Percentiles rank a stretch among this genome's conserved stretches.
Evolutionary conservation across 768 basidiomycete species (phyloP).

Genomic region (Kwoniella heveanensis): DNA sequence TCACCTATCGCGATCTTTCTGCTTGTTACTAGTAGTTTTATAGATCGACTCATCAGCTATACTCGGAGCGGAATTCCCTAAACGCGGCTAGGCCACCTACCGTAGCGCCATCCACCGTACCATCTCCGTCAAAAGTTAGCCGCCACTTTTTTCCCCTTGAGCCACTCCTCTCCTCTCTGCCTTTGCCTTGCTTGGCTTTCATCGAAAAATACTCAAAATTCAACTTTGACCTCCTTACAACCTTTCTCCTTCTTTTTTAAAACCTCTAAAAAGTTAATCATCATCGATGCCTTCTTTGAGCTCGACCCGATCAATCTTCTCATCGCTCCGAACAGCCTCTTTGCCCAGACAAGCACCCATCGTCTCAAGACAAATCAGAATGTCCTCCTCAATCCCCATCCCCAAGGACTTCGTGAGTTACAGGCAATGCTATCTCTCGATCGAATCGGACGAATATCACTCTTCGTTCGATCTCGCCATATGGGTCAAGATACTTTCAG

Average conservation of each 20-base stretch:
- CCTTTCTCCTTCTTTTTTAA: slow-evolving; percentile 1
- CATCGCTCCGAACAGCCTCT: slow-evolving; percentile 20
- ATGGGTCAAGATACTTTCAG: no score
- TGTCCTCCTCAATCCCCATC: slow-evolving; percentile 56
- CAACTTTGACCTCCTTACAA: not conserved
- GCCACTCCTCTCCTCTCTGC: not conserved
- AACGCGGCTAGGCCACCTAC: no score
- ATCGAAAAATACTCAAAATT: slow-evolving; percentile 2
- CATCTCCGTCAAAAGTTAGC: no score
- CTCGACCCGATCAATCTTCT: slow-evolving; percentile 25
- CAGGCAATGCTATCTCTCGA: not conserved
- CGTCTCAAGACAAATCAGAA: slow-evolving; percentile 36
- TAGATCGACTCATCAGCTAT: no score
- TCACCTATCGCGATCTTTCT: no score
- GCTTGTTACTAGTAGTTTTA: no score
- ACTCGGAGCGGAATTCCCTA: not conserved
- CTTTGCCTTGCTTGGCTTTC: not conserved
- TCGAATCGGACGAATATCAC: not conserved
- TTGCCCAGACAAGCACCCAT: slow-evolving; percentile 2
- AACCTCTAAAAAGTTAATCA: slow-evolving; percentile 5
- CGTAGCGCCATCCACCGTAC: not conserved
- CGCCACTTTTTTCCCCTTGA: not conserved
- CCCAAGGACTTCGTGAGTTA: slow-evolving; percentile 57
- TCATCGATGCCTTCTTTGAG: slow-evolving; percentile 32
- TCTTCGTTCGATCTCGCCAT: no score